A percentile compares a stretch with the other conserved stretches of the same genome.
Conservation (phyloP, 179 eudicot species). For the Carnegiea gigantea region DNA sequence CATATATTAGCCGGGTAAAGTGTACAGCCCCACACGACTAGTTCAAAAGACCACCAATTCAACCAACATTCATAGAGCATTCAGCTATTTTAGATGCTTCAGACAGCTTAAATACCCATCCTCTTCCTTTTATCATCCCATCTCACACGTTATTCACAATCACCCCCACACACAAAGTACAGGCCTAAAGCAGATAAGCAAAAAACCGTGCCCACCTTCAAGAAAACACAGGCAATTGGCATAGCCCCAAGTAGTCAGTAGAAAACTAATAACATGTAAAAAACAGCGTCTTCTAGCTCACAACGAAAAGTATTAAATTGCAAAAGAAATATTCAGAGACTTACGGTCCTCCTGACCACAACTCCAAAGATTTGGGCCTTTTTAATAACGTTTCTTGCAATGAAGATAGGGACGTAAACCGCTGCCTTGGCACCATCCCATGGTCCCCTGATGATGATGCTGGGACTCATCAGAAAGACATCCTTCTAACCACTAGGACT, state of each 20-base stretch:
- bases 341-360: slow-evolving; percentile 64
- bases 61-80: neutral
- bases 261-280: neutral
- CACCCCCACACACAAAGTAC: neutral
- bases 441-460: slow-evolving; percentile 22
- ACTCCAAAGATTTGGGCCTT: slow-evolving; percentile 47
- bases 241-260: neutral
- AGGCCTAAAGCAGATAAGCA: neutral
- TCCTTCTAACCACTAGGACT: slow-evolving; percentile 18
- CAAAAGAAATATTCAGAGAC: slow-evolving; percentile 12
- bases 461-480: slow-evolving; percentile 23
- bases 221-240: neutral
- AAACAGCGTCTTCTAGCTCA: neutral
- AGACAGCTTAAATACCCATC: slow-evolving; percentile 5
- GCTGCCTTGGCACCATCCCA: slow-evolving; percentile 57
- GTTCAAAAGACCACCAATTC: neutral
- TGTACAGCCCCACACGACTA: neutral
- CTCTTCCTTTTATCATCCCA: too few relatives aligned
- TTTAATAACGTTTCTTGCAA: slow-evolving; percentile 21
- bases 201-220: neutral
- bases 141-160: too few relatives aligned
- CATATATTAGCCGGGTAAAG: slow-evolving; percentile 1
- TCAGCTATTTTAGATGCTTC: neutral
- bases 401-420: slow-evolving; percentile 57
- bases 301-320: neutral